Percentiles rank a stretch among this genome's conserved stretches.
These are phyloP conservation scores for Boeremia exigua DNA, from an alignment of 2,329 filamentous ascomycete genomes.

Conservation along the genomic window DNA sequence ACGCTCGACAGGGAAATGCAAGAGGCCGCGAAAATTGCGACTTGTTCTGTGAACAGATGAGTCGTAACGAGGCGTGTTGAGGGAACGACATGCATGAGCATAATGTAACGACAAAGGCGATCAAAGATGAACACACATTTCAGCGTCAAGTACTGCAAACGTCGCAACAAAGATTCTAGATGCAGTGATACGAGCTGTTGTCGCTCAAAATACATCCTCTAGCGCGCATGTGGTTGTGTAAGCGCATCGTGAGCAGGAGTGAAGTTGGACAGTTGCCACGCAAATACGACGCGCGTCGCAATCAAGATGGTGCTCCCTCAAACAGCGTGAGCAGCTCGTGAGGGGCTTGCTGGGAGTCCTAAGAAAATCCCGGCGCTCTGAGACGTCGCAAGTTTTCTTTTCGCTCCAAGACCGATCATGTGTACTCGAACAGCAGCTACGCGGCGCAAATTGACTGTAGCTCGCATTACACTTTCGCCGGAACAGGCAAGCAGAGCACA, in stretches of 20 bases:
- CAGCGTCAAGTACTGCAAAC: background rate
- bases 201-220: conserved; percentile 16
- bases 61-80: background rate
- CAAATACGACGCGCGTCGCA: conserved; percentile 36
- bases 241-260: conserved; percentile 19
- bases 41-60: background rate
- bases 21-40: background rate
- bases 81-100: background rate
- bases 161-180: background rate
- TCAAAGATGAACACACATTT: background rate
- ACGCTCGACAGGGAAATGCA: background rate
- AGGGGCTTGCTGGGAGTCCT: conserved; percentile 6
- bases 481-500: conserved; percentile 13
- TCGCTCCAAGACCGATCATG: conserved; percentile 19
- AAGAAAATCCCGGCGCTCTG: background rate
- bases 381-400: conserved; percentile 11
- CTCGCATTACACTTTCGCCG: conserved; percentile 13
- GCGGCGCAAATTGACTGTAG: conserved; percentile 13
- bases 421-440: conserved; percentile 7
- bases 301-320: conserved; percentile 18
- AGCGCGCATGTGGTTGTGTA: conserved; percentile 21
- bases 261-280: conserved; percentile 29
- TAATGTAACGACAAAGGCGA: background rate
- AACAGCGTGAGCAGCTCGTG: conserved; percentile 21
- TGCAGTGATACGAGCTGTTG: conserved; percentile 6